These are phyloP conservation scores for Brettanomyces nanus DNA, from an alignment of 805 yeast species.

Conservation along the genomic window DNA sequence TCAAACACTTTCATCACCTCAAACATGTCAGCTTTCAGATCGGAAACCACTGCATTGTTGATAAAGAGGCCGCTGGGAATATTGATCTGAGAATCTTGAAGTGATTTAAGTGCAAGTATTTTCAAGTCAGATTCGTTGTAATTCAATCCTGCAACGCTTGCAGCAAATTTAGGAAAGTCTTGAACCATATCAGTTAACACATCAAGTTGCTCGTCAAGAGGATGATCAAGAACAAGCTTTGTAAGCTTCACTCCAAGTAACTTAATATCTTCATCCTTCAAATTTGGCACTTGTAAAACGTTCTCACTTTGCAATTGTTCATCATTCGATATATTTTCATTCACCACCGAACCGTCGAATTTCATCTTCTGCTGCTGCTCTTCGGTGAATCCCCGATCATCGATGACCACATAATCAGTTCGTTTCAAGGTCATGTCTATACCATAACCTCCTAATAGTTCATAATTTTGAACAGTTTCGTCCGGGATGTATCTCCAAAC, in stretches of 20 bases:
- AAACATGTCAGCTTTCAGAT: slow-evolving; percentile 34
- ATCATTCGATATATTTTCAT: slow-evolving; percentile 1
- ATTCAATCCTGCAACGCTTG: slow-evolving; percentile 25
- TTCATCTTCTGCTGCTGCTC: slow-evolving; percentile 23
- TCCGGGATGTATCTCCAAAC: slow-evolving; percentile 64
- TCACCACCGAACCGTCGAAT: slow-evolving; percentile 5
- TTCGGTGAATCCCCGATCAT: slow-evolving; percentile 40
- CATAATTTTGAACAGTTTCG: slow-evolving; percentile 12
- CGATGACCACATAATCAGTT: slow-evolving; percentile 59
- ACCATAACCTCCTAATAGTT: slow-evolving; percentile 53
- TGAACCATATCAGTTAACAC: slow-evolving; percentile 32
- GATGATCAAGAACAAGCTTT: slow-evolving; percentile 27
- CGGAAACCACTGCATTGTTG: slow-evolving; percentile 60
- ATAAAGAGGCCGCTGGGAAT: slow-evolving; percentile 44
- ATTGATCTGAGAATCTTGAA: slow-evolving; percentile 6
- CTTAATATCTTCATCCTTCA: slow-evolving; percentile 26
- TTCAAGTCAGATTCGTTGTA: slow-evolving; percentile 7
- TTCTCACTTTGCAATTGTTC: slow-evolving; percentile 15
- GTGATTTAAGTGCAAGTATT: slow-evolving; percentile 1
- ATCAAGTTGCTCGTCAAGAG: slow-evolving; percentile 24
- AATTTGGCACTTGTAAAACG: slow-evolving; percentile 23
- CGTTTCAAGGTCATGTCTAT: slow-evolving; percentile 55
- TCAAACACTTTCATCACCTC: slow-evolving; percentile 32
- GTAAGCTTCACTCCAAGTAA: slow-evolving; percentile 34
- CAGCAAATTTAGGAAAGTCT: slow-evolving; percentile 50